Evolutionary conservation across 1,284 basidiomycete genomes (phyloP), one percentile per base, ranked within the genome.

Genomic region (Ganoderma leucocontextum): DNA sequence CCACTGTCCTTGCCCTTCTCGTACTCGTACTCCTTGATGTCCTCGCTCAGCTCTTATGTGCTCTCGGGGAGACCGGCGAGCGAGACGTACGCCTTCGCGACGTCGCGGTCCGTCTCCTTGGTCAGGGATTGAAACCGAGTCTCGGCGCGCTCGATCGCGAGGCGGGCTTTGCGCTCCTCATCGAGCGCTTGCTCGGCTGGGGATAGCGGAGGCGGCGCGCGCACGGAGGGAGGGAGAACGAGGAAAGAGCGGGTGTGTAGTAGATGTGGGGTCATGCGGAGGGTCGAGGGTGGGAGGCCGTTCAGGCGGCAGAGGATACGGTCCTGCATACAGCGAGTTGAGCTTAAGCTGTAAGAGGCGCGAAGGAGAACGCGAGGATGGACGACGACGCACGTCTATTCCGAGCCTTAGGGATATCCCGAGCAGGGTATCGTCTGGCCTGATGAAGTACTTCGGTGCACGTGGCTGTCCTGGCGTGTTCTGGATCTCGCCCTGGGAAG

Each of bases 261-360:
- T 19, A 93, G 80, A 74, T 93, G 91, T 2, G 92, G 92, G 0
- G 88, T 92, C 0, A 89, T 92, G 62, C 81, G 87, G 19, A 94
- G 80, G 1, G 91, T 89, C 72, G 86, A 90, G 1, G 83, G 78
- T 0, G 91, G 89, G 7, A 94, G 83, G 60, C 84, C 85, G 75
- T 94, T 94, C 25, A 91, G 78, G 22, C 80, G 84, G 76, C 91
- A 92, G 4, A 93, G 80, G 41, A 84, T 79, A 49, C 84, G 84
- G 35, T 83, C 86, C 91, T 92, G 71, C 7, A 61, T 49, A 49
- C 10, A 49, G 12, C 22, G 22, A 10, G 10, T 49, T 49, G 47
- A 49, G 47, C 22, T 13, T 8, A 13, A 5, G 8, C 4, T 22
- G 13, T 29, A 7, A 60, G 58, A 42, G 58, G 22, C 22, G 2